Evolutionary conservation across 768 basidiomycete species (phyloP).

Genomic region (Trichaptum fuscoviolaceum): DNA sequence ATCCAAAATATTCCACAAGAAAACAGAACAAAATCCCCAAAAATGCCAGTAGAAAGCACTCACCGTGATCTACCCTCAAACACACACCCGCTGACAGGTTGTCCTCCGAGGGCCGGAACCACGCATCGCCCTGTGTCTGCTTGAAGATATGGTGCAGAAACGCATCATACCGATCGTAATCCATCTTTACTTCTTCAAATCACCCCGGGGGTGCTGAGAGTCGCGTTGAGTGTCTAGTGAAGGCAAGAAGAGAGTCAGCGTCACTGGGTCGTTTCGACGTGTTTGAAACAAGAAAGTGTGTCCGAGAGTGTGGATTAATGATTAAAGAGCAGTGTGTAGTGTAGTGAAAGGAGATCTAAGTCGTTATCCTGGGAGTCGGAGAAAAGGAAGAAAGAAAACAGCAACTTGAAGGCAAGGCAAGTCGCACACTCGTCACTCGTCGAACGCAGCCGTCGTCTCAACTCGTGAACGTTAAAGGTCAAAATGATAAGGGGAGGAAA

Average conservation of each 20-base stretch:
- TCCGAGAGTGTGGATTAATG: no score
- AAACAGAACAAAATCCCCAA: not conserved
- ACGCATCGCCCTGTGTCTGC: slow-evolving; percentile 46
- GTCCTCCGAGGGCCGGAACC: slow-evolving; percentile 49
- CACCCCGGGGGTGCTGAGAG: no score
- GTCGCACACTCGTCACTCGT: slow-evolving; percentile 28
- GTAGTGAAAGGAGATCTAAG: not conserved
- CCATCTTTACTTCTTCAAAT: slow-evolving; percentile 7
- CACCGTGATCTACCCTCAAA: slow-evolving; percentile 41
- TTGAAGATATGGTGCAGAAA: slow-evolving; percentile 40
- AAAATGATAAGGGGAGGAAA: no score
- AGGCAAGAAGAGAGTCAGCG: not conserved
- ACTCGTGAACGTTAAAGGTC: not conserved
- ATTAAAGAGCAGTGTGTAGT: not conserved
- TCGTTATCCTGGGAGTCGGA: no score
- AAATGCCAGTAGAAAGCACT: slow-evolving; percentile 2
- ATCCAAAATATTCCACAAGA: no score
- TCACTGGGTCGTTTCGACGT: not conserved
- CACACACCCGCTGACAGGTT: slow-evolving; percentile 42
- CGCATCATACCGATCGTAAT: slow-evolving; percentile 35
- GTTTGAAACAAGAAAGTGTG: not conserved
- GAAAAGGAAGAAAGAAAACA: no score
- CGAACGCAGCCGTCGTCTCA: not conserved
- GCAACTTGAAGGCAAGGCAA: not conserved
- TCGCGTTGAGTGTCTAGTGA: no score